These are phyloP conservation scores for Candida germanica DNA, from an alignment of 805 yeast species.

Conservation along the genomic window DNA sequence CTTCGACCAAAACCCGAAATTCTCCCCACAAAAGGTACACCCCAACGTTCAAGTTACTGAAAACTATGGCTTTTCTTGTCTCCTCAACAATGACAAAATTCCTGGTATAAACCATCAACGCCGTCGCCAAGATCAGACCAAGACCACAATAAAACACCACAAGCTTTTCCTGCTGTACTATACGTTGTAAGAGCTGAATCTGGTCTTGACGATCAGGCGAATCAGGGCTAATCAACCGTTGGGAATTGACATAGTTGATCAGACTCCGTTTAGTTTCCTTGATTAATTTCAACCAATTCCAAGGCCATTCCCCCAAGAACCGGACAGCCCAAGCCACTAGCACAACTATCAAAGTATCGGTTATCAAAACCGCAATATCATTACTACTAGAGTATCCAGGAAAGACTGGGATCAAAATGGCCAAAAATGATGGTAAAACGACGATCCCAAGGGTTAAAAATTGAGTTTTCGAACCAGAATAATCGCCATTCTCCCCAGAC, in stretches of 20 bases:
- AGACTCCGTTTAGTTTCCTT: slow-evolving; percentile 14
- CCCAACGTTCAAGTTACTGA: slow-evolving; percentile 35
- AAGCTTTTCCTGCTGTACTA: slow-evolving; percentile 8
- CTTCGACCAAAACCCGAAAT: slow-evolving; percentile 20
- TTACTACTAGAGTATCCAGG: slow-evolving; percentile 12
- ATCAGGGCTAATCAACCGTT: slow-evolving; percentile 4
- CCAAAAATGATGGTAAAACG: slow-evolving; percentile 24
- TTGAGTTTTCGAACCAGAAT: too few species aligned
- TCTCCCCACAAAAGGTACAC: slow-evolving; percentile 29
- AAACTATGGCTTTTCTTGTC: slow-evolving; percentile 23
- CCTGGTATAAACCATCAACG: slow-evolving; percentile 27
- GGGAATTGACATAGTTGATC: slow-evolving; percentile 15
- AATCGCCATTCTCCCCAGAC: too few species aligned
- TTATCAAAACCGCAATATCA: slow-evolving; percentile 22
- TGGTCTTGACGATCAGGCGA: background rate
- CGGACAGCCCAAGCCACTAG: slow-evolving; percentile 33
- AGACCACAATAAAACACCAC: slow-evolving; percentile 25
- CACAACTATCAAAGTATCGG: slow-evolving; percentile 29
- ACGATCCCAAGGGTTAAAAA: slow-evolving; percentile 20
- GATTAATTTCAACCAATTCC: slow-evolving; percentile 36
- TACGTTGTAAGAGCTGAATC: slow-evolving; percentile 1
- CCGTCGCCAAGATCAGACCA: slow-evolving; percentile 24
- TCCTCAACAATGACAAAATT: slow-evolving; percentile 24
- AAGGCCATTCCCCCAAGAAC: slow-evolving; percentile 40
- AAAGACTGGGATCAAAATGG: slow-evolving; percentile 21